Conservation (phyloP, 2,329 filamentous ascomycete species). For the Neopestalotiopsis sp. region DNA sequence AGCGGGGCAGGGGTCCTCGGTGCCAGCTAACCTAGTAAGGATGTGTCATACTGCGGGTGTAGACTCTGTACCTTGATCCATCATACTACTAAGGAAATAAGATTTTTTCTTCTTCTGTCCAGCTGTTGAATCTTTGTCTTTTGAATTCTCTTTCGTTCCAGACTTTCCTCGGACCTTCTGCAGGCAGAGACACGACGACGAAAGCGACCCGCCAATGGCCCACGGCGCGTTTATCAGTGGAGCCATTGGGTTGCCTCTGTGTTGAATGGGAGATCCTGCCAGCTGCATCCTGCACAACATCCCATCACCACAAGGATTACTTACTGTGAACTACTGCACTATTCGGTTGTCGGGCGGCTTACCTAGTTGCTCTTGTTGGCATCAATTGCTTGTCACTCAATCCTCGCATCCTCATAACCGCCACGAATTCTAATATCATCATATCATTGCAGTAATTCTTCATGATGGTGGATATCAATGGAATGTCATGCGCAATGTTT, state of each 20-base stretch:
- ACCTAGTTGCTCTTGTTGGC: not conserved
- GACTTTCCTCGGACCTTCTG: not conserved
- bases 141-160: not conserved
- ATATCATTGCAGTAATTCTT: not conserved
- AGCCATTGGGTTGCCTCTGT: not conserved
- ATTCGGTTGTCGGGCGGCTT: not conserved
- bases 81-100: not conserved
- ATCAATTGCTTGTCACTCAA: not conserved
- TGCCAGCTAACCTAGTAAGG: not conserved
- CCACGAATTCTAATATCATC: not conserved
- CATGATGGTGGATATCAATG: not conserved
- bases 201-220: not conserved
- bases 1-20: not conserved
- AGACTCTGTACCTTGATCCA: not conserved
- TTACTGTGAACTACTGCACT: not conserved
- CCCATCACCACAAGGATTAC: not conserved
- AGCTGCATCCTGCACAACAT: not conserved
- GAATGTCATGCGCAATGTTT: not conserved
- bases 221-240: not conserved
- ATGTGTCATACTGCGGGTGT: not conserved
- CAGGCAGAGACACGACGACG: not conserved
- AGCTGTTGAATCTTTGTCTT: not conserved
- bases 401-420: not conserved
- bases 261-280: not conserved
- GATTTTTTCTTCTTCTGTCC: not conserved